A percentile compares a stretch with the other conserved stretches of the same genome.
phyloP scores from a whole-genome alignment of 192 early-diverging fungal species.

The Backusella mclennaniae region DNA sequence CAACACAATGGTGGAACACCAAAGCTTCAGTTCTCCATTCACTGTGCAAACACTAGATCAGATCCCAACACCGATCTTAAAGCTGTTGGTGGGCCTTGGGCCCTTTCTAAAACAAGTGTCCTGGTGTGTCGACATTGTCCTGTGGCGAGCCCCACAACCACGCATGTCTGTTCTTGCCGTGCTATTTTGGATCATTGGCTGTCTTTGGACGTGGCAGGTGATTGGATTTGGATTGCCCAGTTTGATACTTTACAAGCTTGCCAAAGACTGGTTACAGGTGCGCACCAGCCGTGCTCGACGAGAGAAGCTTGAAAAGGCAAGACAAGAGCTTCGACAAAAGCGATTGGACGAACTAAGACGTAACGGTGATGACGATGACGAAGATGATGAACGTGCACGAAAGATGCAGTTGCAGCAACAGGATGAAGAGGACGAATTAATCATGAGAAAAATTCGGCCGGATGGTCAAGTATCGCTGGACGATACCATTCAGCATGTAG shows the following conservation, averaged over 20 bases:
- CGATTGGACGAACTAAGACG: conserved; percentile 13
- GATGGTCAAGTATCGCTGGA: conserved; percentile 29
- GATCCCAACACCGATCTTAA: conserved; percentile 34
- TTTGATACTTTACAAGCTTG: conserved; percentile 18
- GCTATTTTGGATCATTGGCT: conserved; percentile 16
- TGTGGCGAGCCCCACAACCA: conserved; percentile 20
- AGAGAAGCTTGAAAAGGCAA: conserved; percentile 2
- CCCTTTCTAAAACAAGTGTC: conserved; percentile 11
- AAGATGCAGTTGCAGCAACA: conserved; percentile 6
- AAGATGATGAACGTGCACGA: not conserved
- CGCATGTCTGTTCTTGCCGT: conserved; percentile 22
- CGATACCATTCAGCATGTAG: conserved; percentile 26
- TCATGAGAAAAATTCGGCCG: conserved; percentile 26
- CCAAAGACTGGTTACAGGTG: conserved; percentile 20
- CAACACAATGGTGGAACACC: not conserved
- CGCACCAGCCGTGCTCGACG: conserved; percentile 14
- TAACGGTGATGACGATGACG: not conserved
- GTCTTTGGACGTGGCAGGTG: conserved; percentile 27
- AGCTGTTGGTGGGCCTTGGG: conserved; percentile 13
- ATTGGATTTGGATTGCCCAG: conserved; percentile 20
- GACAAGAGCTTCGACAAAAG: conserved; percentile 1
- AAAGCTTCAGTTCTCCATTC: conserved; percentile 29
- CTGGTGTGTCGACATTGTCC: conserved; percentile 12
- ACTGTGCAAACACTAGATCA: conserved; percentile 26
- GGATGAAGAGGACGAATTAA: conserved; percentile 26